Evolutionary conservation across 257 asterid genomes (phyloP), one percentile per base, ranked within the genome.

Genomic region (Penstemon barbatus): DNA sequence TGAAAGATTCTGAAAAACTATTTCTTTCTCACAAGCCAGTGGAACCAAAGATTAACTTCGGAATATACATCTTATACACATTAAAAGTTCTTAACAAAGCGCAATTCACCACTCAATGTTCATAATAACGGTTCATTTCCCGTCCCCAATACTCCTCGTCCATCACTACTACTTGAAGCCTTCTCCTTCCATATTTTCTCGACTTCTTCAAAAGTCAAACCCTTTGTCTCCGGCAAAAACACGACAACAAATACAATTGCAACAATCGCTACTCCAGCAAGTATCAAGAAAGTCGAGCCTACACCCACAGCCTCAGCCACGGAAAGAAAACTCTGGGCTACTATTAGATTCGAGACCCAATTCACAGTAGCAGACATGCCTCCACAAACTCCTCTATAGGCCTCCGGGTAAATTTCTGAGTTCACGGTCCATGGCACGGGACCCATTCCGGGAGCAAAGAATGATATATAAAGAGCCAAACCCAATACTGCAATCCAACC

Each of bases 301-400:
- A 79, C 63, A 5, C 98, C 98, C 11, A 82, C 73, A 12, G 86
- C 92, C 40, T 81, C 87, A 0, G 90, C 90, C 18, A 89, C 44
- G 7, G 97, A 86, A 10, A 92, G 85, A 77, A 92, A 92, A 59
- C 90, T 85, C 19, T 90, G 95, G 0, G 97, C 90, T 3, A 92
- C 98, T 7, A 92, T 75, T 25, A 92, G 86, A 75, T 92, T 92
- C 1, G 97, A 90, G 61, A 86, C 72, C 98, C 97, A 92, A 68
- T 92, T 92, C 64, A 92, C 93, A 1, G 97, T 92, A 18, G 98
- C 98, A 0, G 98, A 87, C 97, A 92, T 92, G 42, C 98, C 98
- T 7, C 96, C 95, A 63, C 98, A 92, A 3, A 84, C 63, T 33
- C 98, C 98, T 13, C 97, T 78, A 33, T 90, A 92, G 1, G 88